Conservation (phyloP, 176 grass and related monocot species). For the Elymus sibiricus region DNA sequence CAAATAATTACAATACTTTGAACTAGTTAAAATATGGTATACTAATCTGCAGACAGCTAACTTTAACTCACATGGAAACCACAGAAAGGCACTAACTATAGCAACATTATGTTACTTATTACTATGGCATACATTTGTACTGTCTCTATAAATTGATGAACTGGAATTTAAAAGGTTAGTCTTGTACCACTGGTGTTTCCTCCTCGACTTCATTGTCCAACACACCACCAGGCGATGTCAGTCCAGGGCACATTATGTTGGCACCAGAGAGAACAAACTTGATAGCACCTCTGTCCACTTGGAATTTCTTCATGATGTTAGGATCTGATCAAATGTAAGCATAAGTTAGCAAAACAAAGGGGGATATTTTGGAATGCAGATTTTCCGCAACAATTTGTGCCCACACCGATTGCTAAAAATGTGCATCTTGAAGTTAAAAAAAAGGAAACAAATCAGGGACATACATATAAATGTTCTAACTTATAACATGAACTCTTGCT, state of each 20-base stretch:
- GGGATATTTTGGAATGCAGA: neutral
- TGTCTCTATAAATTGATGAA: neutral
- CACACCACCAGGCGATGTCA: constrained; percentile 82
- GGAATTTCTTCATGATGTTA: constrained; percentile 97
- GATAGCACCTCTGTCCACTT: constrained; percentile 96
- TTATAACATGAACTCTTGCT: neutral
- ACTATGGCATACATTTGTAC: too few relatives aligned
- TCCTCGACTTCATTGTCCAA: constrained; percentile 68
- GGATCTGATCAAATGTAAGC: constrained; percentile 70
- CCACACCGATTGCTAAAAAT: neutral
- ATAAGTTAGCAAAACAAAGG: neutral
- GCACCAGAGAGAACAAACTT: constrained; percentile 99
- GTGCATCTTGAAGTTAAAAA: neutral
- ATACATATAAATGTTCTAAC: neutral
- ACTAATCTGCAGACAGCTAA: neutral
- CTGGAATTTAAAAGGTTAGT: constrained; percentile 5
- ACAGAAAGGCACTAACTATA: neutral
- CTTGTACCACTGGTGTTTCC: constrained; percentile 77
- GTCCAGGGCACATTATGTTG: constrained; percentile 98
- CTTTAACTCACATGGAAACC: neutral
- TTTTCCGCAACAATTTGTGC: neutral
- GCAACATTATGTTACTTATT: neutral
- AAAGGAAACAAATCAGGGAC: neutral
- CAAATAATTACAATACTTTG: neutral
- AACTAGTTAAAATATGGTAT: neutral